phyloP scores from a whole-genome alignment of 2,329 filamentous ascomycete species.

The Aureobasidium zeae region DNA sequence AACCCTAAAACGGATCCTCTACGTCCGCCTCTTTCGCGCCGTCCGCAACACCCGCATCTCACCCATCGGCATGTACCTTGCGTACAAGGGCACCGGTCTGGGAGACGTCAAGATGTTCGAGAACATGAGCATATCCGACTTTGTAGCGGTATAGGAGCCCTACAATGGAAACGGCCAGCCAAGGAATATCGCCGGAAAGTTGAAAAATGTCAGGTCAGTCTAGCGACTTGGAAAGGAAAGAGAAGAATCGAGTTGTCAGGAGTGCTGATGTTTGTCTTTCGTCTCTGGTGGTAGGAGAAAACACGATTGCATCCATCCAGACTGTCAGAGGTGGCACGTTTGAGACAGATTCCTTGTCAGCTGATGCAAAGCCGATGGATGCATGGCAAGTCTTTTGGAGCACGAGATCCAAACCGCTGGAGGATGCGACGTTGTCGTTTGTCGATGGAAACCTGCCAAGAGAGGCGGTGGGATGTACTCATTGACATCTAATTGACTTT shows the following conservation, averaged over 20 bases:
- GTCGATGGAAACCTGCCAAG: not conserved
- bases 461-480: not conserved
- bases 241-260: not conserved
- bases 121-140: constrained; percentile 18
- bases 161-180: constrained; percentile 16
- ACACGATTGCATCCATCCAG: constrained; percentile 12
- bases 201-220: constrained; percentile 11
- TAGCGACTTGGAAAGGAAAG: too few species aligned
- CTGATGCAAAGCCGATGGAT: too few species aligned
- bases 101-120: constrained; percentile 16
- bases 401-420: too few species aligned
- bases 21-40: constrained; percentile 4
- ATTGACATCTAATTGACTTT: constrained; percentile 6
- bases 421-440: constrained; percentile 1
- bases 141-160: constrained; percentile 18
- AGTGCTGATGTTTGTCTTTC: not conserved
- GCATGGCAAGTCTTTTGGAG: too few species aligned
- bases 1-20: constrained; percentile 3
- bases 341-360: too few species aligned
- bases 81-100: constrained; percentile 18
- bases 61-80: constrained; percentile 18
- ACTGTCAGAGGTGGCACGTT: constrained; percentile 9
- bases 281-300: constrained; percentile 13
- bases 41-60: constrained; percentile 18
- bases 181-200: not conserved